phyloP scores from a whole-genome alignment of 2,329 filamentous ascomycete species.

The Beauveria australis region DNA sequence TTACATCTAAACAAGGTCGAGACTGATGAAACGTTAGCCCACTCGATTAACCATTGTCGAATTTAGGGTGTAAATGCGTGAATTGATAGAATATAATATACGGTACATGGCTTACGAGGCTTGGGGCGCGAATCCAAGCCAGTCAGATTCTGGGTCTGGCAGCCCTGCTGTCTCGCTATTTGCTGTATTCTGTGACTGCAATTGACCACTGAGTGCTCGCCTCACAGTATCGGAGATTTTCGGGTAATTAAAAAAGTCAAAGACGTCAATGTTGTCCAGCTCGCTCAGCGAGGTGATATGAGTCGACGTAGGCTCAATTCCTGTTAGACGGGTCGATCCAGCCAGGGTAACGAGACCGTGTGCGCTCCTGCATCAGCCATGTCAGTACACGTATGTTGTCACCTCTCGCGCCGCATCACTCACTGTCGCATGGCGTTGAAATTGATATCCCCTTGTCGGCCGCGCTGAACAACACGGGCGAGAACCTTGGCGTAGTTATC shows the following conservation, averaged over 20 bases:
- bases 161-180: conserved; percentile 18
- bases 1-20: too few relatives aligned
- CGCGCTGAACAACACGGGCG: conserved; percentile 29
- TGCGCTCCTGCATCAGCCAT: conserved; percentile 23
- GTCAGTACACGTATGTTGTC: not conserved
- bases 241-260: conserved; percentile 38
- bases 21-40: too few relatives aligned
- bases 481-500: conserved; percentile 34
- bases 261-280: conserved; percentile 35
- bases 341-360: conserved; percentile 31
- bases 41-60: too few relatives aligned
- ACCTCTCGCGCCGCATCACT: conserved; percentile 9
- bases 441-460: conserved; percentile 26
- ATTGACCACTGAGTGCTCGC: conserved; percentile 16
- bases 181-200: conserved; percentile 16
- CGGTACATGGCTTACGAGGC: not conserved
- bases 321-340: conserved; percentile 26
- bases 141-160: conserved; percentile 25
- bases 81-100: not conserved
- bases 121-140: conserved; percentile 18
- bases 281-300: conserved; percentile 31
- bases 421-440: conserved; percentile 34
- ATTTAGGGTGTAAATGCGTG: not conserved
- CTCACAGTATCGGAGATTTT: conserved; percentile 20
- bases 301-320: conserved; percentile 30